Conservation (phyloP, 805 yeast genomes). For the Candida silvicultrix region DNA sequence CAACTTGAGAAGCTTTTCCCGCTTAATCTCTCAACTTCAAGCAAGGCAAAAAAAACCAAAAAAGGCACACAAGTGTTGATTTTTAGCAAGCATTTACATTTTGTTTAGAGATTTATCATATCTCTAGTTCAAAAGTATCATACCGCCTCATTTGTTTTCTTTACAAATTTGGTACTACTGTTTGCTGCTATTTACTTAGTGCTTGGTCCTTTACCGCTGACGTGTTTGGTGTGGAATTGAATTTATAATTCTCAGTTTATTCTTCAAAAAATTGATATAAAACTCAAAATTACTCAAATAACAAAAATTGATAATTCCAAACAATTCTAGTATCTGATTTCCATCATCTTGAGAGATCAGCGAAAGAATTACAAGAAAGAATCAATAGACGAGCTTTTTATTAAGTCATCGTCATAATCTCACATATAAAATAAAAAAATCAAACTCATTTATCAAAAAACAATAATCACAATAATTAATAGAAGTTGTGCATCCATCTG, state of each 20-base stretch:
- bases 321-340: too few species aligned
- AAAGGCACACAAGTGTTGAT: background rate
- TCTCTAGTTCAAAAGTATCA: too few species aligned
- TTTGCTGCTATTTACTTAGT: background rate
- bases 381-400: constrained; percentile 31
- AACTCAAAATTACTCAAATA: background rate
- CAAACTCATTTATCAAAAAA: too few species aligned
- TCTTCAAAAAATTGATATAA: background rate
- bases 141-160: too few species aligned
- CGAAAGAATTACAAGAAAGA: background rate
- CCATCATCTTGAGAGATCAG: too few species aligned
- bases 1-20: constrained; percentile 1
- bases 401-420: constrained; percentile 34
- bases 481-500: background rate
- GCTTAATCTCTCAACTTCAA: background rate
- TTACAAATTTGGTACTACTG: background rate
- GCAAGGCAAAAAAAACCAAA: background rate
- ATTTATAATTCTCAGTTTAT: background rate
- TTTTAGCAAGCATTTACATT: background rate
- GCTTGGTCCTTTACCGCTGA: background rate
- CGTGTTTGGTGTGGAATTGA: background rate
- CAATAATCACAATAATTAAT: background rate
- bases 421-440: too few species aligned
- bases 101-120: too few species aligned
- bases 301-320: background rate